Evolutionary conservation across 2,329 filamentous ascomycete genomes (phyloP).

Genomic region (Boeremia lycopersici): DNA sequence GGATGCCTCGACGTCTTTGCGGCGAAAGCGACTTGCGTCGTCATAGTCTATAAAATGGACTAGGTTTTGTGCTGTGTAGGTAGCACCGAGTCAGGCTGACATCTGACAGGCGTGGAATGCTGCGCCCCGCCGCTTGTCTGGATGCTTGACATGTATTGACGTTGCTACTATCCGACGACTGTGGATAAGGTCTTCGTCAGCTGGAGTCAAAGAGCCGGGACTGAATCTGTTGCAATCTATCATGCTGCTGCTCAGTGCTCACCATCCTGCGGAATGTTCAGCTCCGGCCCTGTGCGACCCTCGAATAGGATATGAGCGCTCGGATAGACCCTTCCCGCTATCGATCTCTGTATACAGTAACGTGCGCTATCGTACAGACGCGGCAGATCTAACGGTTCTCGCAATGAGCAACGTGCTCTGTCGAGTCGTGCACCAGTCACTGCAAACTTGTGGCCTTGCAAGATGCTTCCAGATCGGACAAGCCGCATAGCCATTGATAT

Average conservation of each 20-base stretch:
- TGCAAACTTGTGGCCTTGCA: neutral
- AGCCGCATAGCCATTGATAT: neutral
- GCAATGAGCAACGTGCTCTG: neutral
- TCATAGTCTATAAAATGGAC: neutral
- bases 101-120: conserved; percentile 26
- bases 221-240: neutral
- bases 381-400: neutral
- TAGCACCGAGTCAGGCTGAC: conserved; percentile 26
- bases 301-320: neutral
- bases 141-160: neutral
- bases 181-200: neutral
- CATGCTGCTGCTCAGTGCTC: neutral
- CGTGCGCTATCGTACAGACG: neutral
- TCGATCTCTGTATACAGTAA: neutral
- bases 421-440: too few species aligned
- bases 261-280: neutral
- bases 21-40: neutral
- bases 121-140: neutral
- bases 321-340: neutral
- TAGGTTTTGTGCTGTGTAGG: conserved; percentile 1
- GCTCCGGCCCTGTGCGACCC: conserved; percentile 5
- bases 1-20: conserved; percentile 1
- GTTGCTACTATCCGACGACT: neutral
- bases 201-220: neutral
- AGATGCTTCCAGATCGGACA: neutral